A percentile compares a stretch with the other conserved stretches of the same genome.
These are phyloP conservation scores for Fusarium avenaceum DNA, from an alignment of 2,329 filamentous ascomycete species.

Conservation along the genomic window DNA sequence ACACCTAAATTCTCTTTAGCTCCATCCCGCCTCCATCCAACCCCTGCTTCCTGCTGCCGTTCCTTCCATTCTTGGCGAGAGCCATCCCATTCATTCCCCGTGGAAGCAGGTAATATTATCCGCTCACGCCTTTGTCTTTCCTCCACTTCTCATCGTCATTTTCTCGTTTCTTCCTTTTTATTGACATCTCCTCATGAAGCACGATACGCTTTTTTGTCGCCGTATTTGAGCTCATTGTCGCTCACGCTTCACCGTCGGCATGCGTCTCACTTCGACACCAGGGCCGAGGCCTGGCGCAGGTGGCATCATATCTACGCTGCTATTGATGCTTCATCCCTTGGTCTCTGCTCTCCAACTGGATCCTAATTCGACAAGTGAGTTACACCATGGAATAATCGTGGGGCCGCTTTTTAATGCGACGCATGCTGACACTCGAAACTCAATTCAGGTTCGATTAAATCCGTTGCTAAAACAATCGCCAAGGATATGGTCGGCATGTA, in stretches of 20 bases:
- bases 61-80: constrained; percentile 29
- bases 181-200: constrained; percentile 38
- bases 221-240: constrained; percentile 38
- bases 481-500: constrained; percentile 63
- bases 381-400: constrained; percentile 9
- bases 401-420: neutral
- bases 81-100: neutral
- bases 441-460: constrained; percentile 63
- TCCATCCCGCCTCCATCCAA: constrained; percentile 21
- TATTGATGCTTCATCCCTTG: constrained; percentile 47
- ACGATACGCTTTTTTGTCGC: constrained; percentile 23
- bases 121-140: constrained; percentile 13
- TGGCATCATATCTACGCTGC: constrained; percentile 41
- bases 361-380: constrained; percentile 55
- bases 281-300: constrained; percentile 32
- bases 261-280: constrained; percentile 36
- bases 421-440: constrained; percentile 10
- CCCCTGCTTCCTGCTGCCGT: constrained; percentile 19
- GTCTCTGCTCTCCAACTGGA: constrained; percentile 55
- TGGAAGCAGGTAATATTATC: constrained; percentile 5
- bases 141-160: constrained; percentile 23
- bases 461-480: constrained; percentile 64
- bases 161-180: constrained; percentile 6
- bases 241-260: constrained; percentile 36
- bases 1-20: constrained; percentile 22